Evolutionary conservation across 306 rosid genomes (phyloP).

Genomic region (Trifolium pratense): DNA sequence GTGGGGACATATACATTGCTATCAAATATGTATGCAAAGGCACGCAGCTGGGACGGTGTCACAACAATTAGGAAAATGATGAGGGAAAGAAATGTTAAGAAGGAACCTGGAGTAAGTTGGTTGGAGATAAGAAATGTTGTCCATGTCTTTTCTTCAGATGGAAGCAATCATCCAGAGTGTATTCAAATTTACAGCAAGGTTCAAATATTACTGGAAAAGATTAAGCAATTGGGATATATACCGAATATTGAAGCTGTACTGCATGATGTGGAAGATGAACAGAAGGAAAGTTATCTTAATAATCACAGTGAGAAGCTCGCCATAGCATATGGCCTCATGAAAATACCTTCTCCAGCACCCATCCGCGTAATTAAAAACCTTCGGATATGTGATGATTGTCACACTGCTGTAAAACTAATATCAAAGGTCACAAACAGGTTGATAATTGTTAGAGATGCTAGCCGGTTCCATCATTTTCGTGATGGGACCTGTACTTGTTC

Average conservation of each 20-base stretch:
- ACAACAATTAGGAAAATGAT: constrained; percentile 68
- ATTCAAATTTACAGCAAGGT: constrained; percentile 65
- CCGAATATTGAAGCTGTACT: constrained; percentile 60
- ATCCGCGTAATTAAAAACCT: constrained; percentile 80
- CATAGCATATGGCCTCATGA: constrained; percentile 73
- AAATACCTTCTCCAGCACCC: constrained; percentile 63
- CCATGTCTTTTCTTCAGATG: constrained; percentile 71
- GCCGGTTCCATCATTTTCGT: constrained; percentile 80
- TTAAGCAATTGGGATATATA: constrained; percentile 66
- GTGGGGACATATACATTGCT: constrained; percentile 73
- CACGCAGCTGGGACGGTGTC: constrained; percentile 70
- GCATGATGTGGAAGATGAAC: constrained; percentile 77
- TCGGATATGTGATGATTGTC: constrained; percentile 86
- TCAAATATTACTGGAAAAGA: constrained; percentile 63
- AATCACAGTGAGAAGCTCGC: constrained; percentile 87
- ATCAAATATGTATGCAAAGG: constrained; percentile 78
- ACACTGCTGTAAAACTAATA: constrained; percentile 70
- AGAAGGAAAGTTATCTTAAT: constrained; percentile 75
- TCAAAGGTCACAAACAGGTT: constrained; percentile 61
- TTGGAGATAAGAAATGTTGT: constrained; percentile 64
- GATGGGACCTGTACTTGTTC: constrained; percentile 70
- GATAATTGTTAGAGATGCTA: constrained; percentile 73
- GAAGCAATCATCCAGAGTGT: constrained; percentile 69
- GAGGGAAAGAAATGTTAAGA: constrained; percentile 77
- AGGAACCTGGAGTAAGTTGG: constrained; percentile 93